Evolutionary conservation across 371 early-diverging fungal genomes (phyloP).

Genomic region (Amoeboaphelidium protococcarum): DNA sequence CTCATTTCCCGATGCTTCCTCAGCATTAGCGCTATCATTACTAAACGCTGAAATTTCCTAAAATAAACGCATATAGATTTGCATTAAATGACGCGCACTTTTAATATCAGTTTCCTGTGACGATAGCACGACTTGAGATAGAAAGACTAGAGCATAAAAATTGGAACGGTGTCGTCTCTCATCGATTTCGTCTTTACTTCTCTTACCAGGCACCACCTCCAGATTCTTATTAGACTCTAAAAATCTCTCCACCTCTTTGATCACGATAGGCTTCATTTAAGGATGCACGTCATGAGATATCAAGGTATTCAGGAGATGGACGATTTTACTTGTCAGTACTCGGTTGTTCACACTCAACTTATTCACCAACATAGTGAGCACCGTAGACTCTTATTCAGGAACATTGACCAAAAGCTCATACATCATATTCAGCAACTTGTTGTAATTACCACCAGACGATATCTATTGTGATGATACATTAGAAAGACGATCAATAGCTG

Average conservation of each 20-base stretch:
- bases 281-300: too few relatives aligned
- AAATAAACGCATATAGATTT: constrained; percentile 72
- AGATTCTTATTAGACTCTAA: constrained; percentile 40
- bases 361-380: constrained; percentile 66
- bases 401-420: constrained; percentile 46
- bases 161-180: constrained; percentile 46
- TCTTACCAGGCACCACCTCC: too few relatives aligned
- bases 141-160: constrained; percentile 58
- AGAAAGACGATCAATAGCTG: too few relatives aligned
- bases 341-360: too few relatives aligned
- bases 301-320: too few relatives aligned
- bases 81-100: constrained; percentile 48
- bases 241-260: constrained; percentile 57
- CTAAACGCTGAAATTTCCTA: too few relatives aligned
- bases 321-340: too few relatives aligned
- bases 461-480: constrained; percentile 15
- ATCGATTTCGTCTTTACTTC: too few relatives aligned
- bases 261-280: constrained; percentile 62
- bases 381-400: constrained; percentile 84
- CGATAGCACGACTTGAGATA: constrained; percentile 69
- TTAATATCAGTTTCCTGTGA: constrained; percentile 27
- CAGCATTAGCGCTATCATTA: too few relatives aligned
- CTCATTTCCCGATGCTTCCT: too few relatives aligned
- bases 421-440: constrained; percentile 40
- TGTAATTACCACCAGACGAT: constrained; percentile 43